phyloP scores from a whole-genome alignment of 805 yeast species.

The Myxozyma neglecta region DNA sequence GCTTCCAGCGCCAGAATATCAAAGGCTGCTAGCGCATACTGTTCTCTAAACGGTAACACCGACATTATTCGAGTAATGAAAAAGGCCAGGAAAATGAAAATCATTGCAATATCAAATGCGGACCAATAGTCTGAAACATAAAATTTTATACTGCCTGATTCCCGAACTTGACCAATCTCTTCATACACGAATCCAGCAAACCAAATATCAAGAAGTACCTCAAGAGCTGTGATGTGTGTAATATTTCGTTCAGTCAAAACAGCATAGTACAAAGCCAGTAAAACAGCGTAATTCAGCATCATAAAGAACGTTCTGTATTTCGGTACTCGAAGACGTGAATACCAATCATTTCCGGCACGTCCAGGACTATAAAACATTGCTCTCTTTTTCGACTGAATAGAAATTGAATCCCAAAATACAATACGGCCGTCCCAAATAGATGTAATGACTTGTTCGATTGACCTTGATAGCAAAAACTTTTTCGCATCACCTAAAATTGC shows the following conservation, averaged over 20 bases:
- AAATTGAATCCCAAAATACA: conserved; percentile 40
- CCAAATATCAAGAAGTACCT: conserved; percentile 69
- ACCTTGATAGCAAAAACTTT: conserved; percentile 36
- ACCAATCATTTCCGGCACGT: conserved; percentile 31
- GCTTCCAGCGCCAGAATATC: conserved; percentile 40
- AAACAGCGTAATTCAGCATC: conserved; percentile 36
- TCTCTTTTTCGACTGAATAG: conserved; percentile 33
- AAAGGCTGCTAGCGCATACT: conserved; percentile 33
- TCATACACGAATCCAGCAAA: conserved; percentile 89
- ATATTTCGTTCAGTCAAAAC: conserved; percentile 32
- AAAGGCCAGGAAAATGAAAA: conserved; percentile 32
- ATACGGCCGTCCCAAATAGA: conserved; percentile 41
- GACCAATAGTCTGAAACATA: conserved; percentile 39
- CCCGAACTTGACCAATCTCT: conserved; percentile 60
- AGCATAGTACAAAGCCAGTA: conserved; percentile 36
- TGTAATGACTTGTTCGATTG: conserved; percentile 36
- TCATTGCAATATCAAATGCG: conserved; percentile 36
- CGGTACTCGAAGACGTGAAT: conserved; percentile 40
- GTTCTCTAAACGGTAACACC: conserved; percentile 18
- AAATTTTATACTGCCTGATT: conserved; percentile 36
- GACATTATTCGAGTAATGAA: conserved; percentile 29
- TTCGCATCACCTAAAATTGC: conserved; percentile 37
- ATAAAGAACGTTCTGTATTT: conserved; percentile 37
- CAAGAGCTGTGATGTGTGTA: conserved; percentile 29
- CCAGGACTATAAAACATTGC: conserved; percentile 33